phyloP scores from a whole-genome alignment of 768 basidiomycete genomes.

The Mycena pura region DNA sequence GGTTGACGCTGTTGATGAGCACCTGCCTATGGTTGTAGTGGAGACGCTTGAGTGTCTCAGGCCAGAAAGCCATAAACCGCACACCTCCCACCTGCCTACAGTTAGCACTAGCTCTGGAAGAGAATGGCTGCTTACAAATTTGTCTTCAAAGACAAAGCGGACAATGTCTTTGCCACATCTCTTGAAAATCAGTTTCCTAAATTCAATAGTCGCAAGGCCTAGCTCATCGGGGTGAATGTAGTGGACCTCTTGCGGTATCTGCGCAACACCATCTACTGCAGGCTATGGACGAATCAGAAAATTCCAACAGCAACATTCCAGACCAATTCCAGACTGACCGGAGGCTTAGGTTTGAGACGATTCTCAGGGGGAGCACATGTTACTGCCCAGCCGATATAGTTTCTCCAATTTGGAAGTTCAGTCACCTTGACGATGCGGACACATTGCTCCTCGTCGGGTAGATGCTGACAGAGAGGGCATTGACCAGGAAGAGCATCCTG shows the following conservation, averaged over 20 bases:
- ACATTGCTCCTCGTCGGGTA: neutral
- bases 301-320: neutral
- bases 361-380: neutral
- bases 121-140: neutral
- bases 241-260: neutral
- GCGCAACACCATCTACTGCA: neutral
- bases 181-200: neutral
- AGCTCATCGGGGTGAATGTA: neutral
- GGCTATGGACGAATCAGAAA: neutral
- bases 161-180: neutral
- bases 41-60: neutral
- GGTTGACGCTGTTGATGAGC: neutral
- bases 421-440: neutral
- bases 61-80: neutral
- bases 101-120: neutral
- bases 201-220: neutral
- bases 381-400: neutral
- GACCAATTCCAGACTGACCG: neutral
- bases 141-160: neutral
- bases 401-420: neutral
- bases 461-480: neutral
- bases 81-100: neutral
- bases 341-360: neutral
- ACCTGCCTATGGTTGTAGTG: neutral
- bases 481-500: neutral